These are phyloP conservation scores for Rhododendron williamsianum DNA, from an alignment of 148 eudicot genomes.

Conservation along the genomic window DNA sequence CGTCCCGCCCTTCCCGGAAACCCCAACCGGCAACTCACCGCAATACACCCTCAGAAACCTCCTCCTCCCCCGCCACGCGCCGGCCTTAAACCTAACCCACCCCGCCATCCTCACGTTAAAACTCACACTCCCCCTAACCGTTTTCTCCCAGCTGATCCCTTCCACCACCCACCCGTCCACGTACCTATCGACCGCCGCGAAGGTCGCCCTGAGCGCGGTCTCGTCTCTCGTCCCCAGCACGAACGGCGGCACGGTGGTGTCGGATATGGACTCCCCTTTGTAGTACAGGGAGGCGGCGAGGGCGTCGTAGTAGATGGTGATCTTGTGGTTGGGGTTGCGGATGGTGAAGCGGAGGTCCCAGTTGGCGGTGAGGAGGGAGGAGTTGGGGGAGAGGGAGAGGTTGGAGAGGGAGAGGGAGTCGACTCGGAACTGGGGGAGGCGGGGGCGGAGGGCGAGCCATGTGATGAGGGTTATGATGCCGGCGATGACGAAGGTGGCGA, in stretches of 20 bases:
- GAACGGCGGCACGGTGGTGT: constrained; percentile 47
- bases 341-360: constrained; percentile 31
- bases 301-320: constrained; percentile 34
- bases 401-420: constrained; percentile 41
- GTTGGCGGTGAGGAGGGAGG: constrained; percentile 29
- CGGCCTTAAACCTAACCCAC: constrained; percentile 47
- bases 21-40: constrained; percentile 28
- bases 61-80: constrained; percentile 51
- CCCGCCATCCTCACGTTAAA: constrained; percentile 46
- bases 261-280: constrained; percentile 15
- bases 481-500: constrained; percentile 44
- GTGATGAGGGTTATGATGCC: constrained; percentile 51
- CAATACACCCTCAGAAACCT: constrained; percentile 56
- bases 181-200: constrained; percentile 32
- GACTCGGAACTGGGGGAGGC: constrained; percentile 54
- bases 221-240: constrained; percentile 35
- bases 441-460: constrained; percentile 78
- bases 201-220: constrained; percentile 26
- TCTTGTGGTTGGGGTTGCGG: constrained; percentile 41
- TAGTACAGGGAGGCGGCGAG: constrained; percentile 32
- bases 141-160: constrained; percentile 30
- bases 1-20: constrained; percentile 29
- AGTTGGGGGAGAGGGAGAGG: constrained; percentile 28
- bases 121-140: constrained; percentile 24
- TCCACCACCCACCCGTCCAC: constrained; percentile 17